phyloP scores from a whole-genome alignment of 192 early-diverging fungal species.

The Globomyces pollinis-pini region DNA sequence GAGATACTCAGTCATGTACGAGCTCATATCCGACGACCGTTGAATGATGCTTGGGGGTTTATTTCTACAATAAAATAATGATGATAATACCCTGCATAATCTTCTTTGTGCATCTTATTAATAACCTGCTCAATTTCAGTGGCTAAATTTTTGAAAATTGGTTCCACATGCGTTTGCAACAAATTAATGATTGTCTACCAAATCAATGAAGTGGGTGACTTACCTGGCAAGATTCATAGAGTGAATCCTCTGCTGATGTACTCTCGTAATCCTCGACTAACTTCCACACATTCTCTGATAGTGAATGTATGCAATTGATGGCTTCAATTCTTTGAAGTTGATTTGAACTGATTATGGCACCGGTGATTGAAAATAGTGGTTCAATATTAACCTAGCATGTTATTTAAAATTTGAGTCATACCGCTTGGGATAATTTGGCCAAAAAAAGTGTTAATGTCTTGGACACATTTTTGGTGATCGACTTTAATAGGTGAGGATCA shows the following conservation, averaged over 20 bases:
- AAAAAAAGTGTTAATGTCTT: conserved; percentile 56
- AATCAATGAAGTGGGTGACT: conserved; percentile 5
- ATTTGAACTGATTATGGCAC: conserved; percentile 24
- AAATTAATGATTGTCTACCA: conserved; percentile 36
- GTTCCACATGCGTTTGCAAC: conserved; percentile 47
- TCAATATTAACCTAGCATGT: not conserved
- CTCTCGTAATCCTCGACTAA: conserved; percentile 50
- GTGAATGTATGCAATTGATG: conserved; percentile 49
- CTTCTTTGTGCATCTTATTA: conserved; percentile 60
- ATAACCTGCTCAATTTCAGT: conserved; percentile 47
- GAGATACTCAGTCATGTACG: conserved; percentile 54
- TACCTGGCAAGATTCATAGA: conserved; percentile 48
- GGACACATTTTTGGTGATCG: conserved; percentile 43
- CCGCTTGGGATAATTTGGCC: conserved; percentile 47
- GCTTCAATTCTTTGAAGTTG: conserved; percentile 53
- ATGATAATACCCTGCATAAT: conserved; percentile 15
- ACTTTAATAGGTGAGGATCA: conserved; percentile 41
- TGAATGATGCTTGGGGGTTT: conserved; percentile 15
- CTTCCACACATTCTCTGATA: conserved; percentile 56
- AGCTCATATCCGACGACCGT: conserved; percentile 28
- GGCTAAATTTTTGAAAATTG: conserved; percentile 41
- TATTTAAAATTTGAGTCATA: conserved; percentile 18
- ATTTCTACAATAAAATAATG: conserved; percentile 9
- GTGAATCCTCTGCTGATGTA: conserved; percentile 29
- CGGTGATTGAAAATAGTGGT: conserved; percentile 5